Conservation (phyloP, 148 eudicot genomes). For the Cornus suecica region DNA sequence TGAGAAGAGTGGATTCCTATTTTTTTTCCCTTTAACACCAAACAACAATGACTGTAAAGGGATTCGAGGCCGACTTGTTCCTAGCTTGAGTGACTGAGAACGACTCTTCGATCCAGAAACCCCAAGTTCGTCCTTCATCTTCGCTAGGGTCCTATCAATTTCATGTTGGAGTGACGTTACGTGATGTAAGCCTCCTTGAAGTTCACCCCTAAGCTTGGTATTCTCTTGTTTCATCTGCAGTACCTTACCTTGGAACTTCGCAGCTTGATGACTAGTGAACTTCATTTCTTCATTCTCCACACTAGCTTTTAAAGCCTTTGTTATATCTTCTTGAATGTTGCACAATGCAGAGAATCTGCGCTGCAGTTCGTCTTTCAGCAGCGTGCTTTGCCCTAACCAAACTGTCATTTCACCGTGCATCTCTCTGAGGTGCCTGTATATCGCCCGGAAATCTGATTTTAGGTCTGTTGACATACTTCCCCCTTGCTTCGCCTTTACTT, state of each 20-base stretch:
- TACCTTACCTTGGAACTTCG: conserved; percentile 86
- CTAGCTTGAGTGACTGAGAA: conserved; percentile 22
- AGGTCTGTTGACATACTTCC: conserved; percentile 25
- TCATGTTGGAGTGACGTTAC: conserved; percentile 53
- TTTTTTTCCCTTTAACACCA: conserved; percentile 64
- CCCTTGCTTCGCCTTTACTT: conserved; percentile 27
- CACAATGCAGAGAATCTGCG: conserved; percentile 54
- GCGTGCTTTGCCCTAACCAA: conserved; percentile 69
- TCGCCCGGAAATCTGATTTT: conserved; percentile 56
- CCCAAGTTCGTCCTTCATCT: conserved; percentile 55
- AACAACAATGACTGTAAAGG: conserved; percentile 79
- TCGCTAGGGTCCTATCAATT: conserved; percentile 49
- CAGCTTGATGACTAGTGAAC: conserved; percentile 82
- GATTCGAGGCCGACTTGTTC: conserved; percentile 31
- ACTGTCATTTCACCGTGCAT: conserved; percentile 59
- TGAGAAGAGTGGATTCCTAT: conserved; percentile 60
- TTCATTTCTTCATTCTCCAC: conserved; percentile 67
- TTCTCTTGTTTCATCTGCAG: conserved; percentile 95
- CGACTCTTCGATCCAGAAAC: conserved; percentile 28
- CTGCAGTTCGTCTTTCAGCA: conserved; percentile 63
- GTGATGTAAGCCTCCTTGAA: conserved; percentile 71
- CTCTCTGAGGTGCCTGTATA: conserved; percentile 75
- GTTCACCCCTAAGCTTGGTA: conserved; percentile 72
- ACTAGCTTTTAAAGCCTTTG: conserved; percentile 50
- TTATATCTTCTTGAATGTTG: conserved; percentile 64